Evolutionary conservation across 1,284 basidiomycete genomes (phyloP).

Genomic region (Ceratobasidium sp.): DNA sequence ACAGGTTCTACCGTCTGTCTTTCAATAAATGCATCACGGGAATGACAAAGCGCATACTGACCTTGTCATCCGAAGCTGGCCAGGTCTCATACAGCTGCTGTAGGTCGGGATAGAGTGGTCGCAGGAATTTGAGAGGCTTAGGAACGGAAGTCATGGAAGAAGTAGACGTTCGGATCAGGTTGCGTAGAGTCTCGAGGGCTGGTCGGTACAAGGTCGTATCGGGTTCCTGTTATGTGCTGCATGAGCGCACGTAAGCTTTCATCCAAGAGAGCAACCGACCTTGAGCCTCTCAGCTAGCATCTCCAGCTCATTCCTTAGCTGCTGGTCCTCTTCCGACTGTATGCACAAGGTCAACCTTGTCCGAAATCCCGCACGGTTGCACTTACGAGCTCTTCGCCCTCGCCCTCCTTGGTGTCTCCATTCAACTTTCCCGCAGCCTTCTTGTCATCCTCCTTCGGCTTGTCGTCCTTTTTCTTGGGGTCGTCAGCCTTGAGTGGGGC

Average conservation of each 20-base stretch:
- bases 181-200: conserved; percentile 92
- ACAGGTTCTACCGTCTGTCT: conserved; percentile 69
- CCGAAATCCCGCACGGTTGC: conserved; percentile 16
- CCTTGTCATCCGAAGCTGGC: conserved; percentile 81
- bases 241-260: conserved; percentile 36
- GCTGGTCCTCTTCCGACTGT: conserved; percentile 94
- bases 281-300: conserved; percentile 96
- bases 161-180: conserved; percentile 94
- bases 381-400: conserved; percentile 85
- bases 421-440: conserved; percentile 59
- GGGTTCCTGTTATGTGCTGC: conserved; percentile 69
- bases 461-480: conserved; percentile 65
- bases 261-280: conserved; percentile 55
- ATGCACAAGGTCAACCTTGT: conserved; percentile 2
- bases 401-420: conserved; percentile 57
- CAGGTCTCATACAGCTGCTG: conserved; percentile 84
- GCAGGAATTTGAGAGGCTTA: conserved; percentile 98
- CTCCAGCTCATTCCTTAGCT: conserved; percentile 94
- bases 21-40: neutral
- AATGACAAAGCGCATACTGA: conserved; percentile 48
- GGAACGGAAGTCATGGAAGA: conserved; percentile 99
- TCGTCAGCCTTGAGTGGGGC: conserved; percentile 70
- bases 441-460: conserved; percentile 51
- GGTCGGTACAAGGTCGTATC: conserved; percentile 86
- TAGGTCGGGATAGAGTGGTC: conserved; percentile 92